Evolutionary conservation across 148 eudicot species (phyloP).

Genomic region (Vaccinium darrowii): DNA sequence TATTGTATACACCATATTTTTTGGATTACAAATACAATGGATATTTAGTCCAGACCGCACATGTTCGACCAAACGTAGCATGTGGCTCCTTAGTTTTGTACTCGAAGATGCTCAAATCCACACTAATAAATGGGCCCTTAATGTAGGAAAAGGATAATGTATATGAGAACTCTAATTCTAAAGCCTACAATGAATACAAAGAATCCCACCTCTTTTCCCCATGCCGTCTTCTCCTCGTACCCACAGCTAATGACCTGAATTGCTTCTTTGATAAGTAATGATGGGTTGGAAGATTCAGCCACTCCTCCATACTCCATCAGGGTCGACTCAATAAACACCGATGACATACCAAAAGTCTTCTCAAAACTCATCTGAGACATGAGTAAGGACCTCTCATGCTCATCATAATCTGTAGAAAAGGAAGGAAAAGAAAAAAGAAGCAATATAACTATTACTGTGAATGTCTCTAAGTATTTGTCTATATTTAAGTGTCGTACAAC

Average conservation of each 20-base stretch:
- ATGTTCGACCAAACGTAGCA: neutral
- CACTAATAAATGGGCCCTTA: neutral
- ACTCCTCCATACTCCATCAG: slow-evolving; percentile 94
- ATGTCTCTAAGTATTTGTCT: neutral
- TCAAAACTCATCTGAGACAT: slow-evolving; percentile 97
- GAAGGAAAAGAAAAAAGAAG: neutral
- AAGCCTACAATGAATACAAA: neutral
- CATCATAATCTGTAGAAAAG: slow-evolving; percentile 72
- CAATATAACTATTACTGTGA: neutral
- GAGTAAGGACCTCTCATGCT: slow-evolving; percentile 84
- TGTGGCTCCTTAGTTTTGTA: neutral
- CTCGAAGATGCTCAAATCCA: neutral
- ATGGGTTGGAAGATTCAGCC: slow-evolving; percentile 78
- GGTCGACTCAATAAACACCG: slow-evolving; percentile 94
- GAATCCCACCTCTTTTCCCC: slow-evolving; percentile 88
- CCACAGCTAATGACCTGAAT: slow-evolving; percentile 97
- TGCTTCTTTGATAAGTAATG: slow-evolving; percentile 86
- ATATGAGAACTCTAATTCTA: neutral
- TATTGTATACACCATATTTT: neutral
- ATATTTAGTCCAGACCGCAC: neutral
- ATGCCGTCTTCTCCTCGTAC: slow-evolving; percentile 97
- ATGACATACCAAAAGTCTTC: slow-evolving; percentile 92
- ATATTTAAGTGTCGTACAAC: neutral
- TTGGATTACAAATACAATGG: neutral
- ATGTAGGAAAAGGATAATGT: neutral